A percentile compares a stretch with the other conserved stretches of the same genome.
These are phyloP conservation scores for Trichopus zeylanicus DNA, from an alignment of 116 monocot species.

Conservation along the genomic window DNA sequence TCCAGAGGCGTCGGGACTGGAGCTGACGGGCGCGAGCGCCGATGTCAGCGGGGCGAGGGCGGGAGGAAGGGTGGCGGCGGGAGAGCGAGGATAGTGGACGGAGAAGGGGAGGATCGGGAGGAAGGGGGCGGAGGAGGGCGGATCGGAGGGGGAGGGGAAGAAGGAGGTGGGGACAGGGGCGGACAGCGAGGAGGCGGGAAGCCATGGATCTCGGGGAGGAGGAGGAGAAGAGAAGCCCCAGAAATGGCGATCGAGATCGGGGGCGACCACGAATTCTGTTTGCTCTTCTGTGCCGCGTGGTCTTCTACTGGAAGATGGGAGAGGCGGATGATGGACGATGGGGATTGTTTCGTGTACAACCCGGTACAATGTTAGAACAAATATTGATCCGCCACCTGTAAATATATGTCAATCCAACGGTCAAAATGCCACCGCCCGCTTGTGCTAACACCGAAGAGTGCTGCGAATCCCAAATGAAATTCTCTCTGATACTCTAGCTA, in stretches of 20 bases:
- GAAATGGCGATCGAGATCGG: neutral
- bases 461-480: too few species aligned
- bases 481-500: too few species aligned
- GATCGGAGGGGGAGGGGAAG: conserved; percentile 14
- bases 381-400: too few species aligned
- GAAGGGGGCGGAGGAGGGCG: conserved; percentile 20
- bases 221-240: neutral
- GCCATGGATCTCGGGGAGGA: conserved; percentile 27
- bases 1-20: conserved; percentile 92
- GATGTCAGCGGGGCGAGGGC: conserved; percentile 61
- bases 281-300: neutral
- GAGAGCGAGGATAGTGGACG: conserved; percentile 27
- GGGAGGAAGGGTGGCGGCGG: conserved; percentile 19
- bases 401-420: too few species aligned
- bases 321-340: too few species aligned
- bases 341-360: too few species aligned
- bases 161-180: conserved; percentile 11
- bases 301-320: neutral
- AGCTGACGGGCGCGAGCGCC: conserved; percentile 90
- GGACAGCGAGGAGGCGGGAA: conserved; percentile 31
- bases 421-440: too few species aligned
- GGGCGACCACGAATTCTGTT: neutral
- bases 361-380: too few species aligned
- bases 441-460: too few species aligned
- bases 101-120: conserved; percentile 10